These are phyloP conservation scores for Hanseniaspora osmophila DNA, from an alignment of 805 yeast species.

Conservation along the genomic window DNA sequence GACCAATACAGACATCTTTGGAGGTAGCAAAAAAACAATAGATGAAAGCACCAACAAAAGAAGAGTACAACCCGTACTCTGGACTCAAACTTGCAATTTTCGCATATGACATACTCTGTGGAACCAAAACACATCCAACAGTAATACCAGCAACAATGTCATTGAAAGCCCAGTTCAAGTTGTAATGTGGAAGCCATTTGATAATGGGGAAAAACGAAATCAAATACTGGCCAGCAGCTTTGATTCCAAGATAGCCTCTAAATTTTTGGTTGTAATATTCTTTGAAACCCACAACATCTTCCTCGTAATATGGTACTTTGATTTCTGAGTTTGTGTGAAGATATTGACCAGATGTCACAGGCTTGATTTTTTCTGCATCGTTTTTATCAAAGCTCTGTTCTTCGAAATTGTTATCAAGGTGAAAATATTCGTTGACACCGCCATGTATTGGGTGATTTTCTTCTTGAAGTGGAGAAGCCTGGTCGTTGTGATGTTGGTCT, in stretches of 20 bases:
- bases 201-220: conserved; percentile 63
- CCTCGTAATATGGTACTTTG: conserved; percentile 1
- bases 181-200: conserved; percentile 78
- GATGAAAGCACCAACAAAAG: conserved; percentile 79
- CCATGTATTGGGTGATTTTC: not conserved
- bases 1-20: conserved; percentile 91
- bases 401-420: not conserved
- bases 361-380: not conserved
- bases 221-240: conserved; percentile 30
- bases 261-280: conserved; percentile 1
- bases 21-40: conserved; percentile 89
- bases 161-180: conserved; percentile 60
- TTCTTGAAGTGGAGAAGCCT: not conserved
- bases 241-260: not conserved
- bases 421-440: not conserved
- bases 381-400: not conserved
- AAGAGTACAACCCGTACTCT: conserved; percentile 80
- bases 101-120: conserved; percentile 94
- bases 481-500: not conserved
- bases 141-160: conserved; percentile 88
- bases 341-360: not conserved
- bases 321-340: not conserved
- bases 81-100: conserved; percentile 68
- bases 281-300: conserved; percentile 1
- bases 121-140: conserved; percentile 84